phyloP scores from a whole-genome alignment of 2,329 filamentous ascomycete genomes.

The Rhytidhysteron rufulum region DNA sequence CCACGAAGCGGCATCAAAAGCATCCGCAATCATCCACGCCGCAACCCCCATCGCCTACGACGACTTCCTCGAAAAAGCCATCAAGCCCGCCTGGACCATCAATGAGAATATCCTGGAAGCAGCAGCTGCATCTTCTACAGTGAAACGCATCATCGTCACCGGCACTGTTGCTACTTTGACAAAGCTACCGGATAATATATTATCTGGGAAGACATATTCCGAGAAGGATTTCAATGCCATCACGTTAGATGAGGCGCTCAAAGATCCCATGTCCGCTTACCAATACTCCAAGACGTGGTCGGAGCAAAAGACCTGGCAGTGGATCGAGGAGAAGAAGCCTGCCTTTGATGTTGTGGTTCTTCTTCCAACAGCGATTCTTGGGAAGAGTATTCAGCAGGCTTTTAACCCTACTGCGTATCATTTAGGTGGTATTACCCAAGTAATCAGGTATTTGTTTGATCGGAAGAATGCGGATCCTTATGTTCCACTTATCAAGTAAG shows the following conservation, averaged over 20 bases:
- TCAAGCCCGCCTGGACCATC: constrained; percentile 12
- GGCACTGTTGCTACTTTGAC: constrained; percentile 9
- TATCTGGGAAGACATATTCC: constrained; percentile 5
- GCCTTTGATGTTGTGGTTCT: constrained; percentile 12
- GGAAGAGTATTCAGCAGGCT: constrained; percentile 9
- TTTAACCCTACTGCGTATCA: constrained; percentile 4
- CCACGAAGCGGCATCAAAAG: constrained; percentile 5
- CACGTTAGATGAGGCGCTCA: constrained; percentile 7
- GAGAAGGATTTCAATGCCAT: constrained; percentile 9
- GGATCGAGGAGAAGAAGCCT: constrained; percentile 9
- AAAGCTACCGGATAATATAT: constrained; percentile 1
- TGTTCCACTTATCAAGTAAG: constrained; percentile 14
- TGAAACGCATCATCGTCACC: constrained; percentile 13
- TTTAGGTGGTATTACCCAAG: constrained; percentile 7
- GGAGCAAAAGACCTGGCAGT: constrained; percentile 13
- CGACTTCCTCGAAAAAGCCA: constrained; percentile 8
- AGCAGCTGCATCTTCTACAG: constrained; percentile 6
- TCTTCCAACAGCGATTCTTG: constrained; percentile 10
- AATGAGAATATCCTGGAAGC: constrained; percentile 11
- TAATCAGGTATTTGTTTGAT: constrained; percentile 8
- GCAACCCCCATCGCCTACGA: constrained; percentile 6
- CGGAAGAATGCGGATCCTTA: constrained; percentile 3
- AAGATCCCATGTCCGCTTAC: constrained; percentile 7
- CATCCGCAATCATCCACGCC: constrained; percentile 10
- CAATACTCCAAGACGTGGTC: constrained; percentile 13